Base-by-base conservation (phyloP, 2,329 filamentous ascomycete species). In the Chrysoporthe deuterocubensis region DNA sequence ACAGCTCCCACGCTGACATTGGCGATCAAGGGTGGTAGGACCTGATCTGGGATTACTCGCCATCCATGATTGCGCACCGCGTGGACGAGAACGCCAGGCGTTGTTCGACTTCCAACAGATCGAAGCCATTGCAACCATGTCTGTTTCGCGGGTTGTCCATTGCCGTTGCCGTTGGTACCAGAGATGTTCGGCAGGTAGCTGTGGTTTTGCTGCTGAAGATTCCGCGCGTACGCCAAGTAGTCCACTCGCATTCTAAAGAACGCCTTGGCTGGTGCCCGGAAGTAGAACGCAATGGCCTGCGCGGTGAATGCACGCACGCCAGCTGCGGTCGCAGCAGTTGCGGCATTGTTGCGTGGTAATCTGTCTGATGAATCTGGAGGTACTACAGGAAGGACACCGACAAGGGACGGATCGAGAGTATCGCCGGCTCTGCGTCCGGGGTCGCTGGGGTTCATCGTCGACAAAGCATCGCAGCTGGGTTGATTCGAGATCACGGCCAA, bases 241-340 rank as follows among this genome's bases (percentile, higher is more conserved):
- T 97, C 94, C 71, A 97, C 93, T 68, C 94, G 84, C 1, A 92
- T 94, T 70, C 93, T 88, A 80, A 97, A 97, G 77, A 97, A 97
- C 18, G 94, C 92, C 80, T 97, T 97, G 64, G 94, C 92, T 0
- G 94, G 94, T 0, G 93, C 93, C 67, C 94, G 86, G 76, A 97
- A 97, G 81, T 97, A 97, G 74, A 97, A 97, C 34, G 93, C 90
- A 65, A 97, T 87, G 74, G 93, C 84, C 76, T 96, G 92, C 8
- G 93, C 91, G 73, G 91, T 94, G 71, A 97, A 78, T 40, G 94
- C 94, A 59, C 94, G 91, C 71, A 94, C 92, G 52, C 92, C 89
- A 32, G 94, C 94, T 4, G 94, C 94, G 32, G 92, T 94, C n/a
- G 92, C 92, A 60, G 92, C 94, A 2, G 86, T 88, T 6, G 86